Evolutionary conservation across 345 rosid species (phyloP), one percentile per base, ranked within the genome.

Genomic region (Gossypium rotundifolium): DNA sequence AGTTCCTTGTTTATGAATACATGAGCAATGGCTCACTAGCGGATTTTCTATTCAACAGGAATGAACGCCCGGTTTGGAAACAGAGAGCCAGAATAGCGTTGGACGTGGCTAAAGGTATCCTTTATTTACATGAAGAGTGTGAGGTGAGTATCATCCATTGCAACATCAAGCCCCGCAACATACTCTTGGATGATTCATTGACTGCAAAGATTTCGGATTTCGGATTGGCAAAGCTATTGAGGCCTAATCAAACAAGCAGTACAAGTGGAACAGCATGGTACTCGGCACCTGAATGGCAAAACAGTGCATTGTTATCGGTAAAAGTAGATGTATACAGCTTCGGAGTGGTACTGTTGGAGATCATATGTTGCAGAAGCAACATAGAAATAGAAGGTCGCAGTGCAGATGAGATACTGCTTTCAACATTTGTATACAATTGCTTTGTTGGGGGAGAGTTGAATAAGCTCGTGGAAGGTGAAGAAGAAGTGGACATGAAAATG

Each of bases 41-140:
- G 2, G 70, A 77, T 42, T 81, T 83, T 82, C 83, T 85, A 23
- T 83, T 85, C 81, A 22, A 18, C 40, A 33, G 40, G 7, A 33
- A 5, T 4, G 40, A 33, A 4, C 77, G 75, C 11, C 84, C 76
- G 7, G 25, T 20, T 57, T 86, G 89, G 89, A 74, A 76, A 12
- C 75, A 78, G 44, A 76, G 89, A 73, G 78, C 71, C 45, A 66
- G 59, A 51, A 86, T 86, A 25, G 87, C 89, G 4, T 16, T 83
- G 9, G 87, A 84, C 6, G 81, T 82, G 13, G 87, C 86, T 1
- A 83, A 74, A 68, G 86, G 88, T 7, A 78, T 83, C 9, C 74
- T 79, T 11, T 85, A 85, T 38, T 81, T 83, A 40, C 89, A 86
- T 44, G 85, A 86, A 49, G 89, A 83, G 49, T 86, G 89, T 17